phyloP scores from a whole-genome alignment of 139 green algal species.

The Gonium pectorale region DNA sequence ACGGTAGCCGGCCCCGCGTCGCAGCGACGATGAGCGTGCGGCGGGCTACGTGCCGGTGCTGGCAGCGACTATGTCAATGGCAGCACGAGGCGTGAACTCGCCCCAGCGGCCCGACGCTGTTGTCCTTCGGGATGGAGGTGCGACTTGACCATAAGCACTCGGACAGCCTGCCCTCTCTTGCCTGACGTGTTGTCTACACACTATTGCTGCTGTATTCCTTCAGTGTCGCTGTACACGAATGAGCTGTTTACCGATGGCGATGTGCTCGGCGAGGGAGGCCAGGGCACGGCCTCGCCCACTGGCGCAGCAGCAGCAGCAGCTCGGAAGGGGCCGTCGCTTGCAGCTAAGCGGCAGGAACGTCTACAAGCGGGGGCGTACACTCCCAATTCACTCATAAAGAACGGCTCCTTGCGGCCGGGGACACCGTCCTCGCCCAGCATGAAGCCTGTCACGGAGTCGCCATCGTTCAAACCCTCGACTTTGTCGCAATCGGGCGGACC shows the following conservation, averaged over 20 bases:
- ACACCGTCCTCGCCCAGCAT: not conserved
- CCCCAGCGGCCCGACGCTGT: not conserved
- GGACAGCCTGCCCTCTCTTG: not conserved
- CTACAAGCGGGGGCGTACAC: slow-evolving; percentile 37
- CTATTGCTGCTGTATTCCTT: not conserved
- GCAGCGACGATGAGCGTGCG: slow-evolving; percentile 50
- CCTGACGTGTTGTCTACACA: not conserved
- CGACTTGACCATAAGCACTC: not conserved
- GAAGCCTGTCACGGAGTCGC: not conserved
- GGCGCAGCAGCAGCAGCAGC: slow-evolving; percentile 39
- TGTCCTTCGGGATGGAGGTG: slow-evolving; percentile 47
- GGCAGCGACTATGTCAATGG: slow-evolving; percentile 36
- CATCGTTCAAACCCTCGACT: not conserved
- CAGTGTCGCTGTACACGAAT: slow-evolving; percentile 53
- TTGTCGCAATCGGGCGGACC: not conserved
- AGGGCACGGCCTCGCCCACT: not conserved
- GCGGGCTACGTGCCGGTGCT: slow-evolving; percentile 47
- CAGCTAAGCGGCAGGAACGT: slow-evolving; percentile 49
- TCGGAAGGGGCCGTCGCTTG: slow-evolving; percentile 19
- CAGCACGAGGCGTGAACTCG: slow-evolving; percentile 1
- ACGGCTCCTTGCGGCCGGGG: not conserved
- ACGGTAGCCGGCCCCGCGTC: not conserved
- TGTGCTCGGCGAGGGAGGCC: slow-evolving; percentile 25
- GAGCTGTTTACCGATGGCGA: slow-evolving; percentile 61
- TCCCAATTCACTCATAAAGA: slow-evolving; percentile 37